These are phyloP conservation scores for Hypoxylon fragiforme DNA, from an alignment of 495 filamentous ascomycete genomes.

Conservation along the genomic window DNA sequence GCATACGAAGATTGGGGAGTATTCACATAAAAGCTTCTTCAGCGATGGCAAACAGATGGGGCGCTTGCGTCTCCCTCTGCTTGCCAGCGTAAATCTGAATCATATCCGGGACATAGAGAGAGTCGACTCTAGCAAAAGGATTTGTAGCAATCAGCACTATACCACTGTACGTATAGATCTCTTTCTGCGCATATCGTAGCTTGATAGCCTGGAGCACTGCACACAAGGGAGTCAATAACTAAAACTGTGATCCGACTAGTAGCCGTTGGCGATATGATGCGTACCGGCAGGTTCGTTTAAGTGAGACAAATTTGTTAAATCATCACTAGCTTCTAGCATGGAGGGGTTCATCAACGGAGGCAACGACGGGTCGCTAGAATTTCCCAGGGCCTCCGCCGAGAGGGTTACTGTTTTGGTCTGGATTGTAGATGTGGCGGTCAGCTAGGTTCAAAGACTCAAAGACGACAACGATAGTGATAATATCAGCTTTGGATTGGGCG, in stretches of 20 bases:
- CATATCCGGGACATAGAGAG: conserved; percentile 98
- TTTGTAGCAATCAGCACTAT: conserved; percentile 99
- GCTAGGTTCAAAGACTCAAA: conserved; percentile 3
- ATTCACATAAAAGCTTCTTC: conserved; percentile 97
- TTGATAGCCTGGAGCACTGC: conserved; percentile 96
- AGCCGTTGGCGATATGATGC: conserved; percentile 21
- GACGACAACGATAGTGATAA: too few species aligned
- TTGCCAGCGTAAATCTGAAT: conserved; percentile 99
- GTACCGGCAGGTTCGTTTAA: conserved; percentile 97
- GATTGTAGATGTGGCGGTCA: conserved; percentile 23
- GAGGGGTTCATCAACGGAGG: conserved; percentile 97
- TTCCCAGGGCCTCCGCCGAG: conserved; percentile 74
- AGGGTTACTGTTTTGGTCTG: conserved; percentile 82
- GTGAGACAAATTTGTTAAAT: conserved; percentile 96
- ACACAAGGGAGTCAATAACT: conserved; percentile 19
- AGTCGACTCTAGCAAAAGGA: conserved; percentile 96
- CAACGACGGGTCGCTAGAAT: conserved; percentile 67
- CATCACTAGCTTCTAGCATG: conserved; percentile 98
- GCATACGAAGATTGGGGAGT: not conserved
- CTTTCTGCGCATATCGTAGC: conserved; percentile 96
- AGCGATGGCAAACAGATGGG: conserved; percentile 97
- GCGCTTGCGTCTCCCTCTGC: conserved; percentile 92
- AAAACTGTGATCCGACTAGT: conserved; percentile 41
- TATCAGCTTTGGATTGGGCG: conserved; percentile 24
- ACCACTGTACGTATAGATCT: conserved; percentile 99